These are phyloP conservation scores for Hymenoscyphus fructigenus DNA, from an alignment of 2,329 filamentous ascomycete genomes.

Conservation along the genomic window DNA sequence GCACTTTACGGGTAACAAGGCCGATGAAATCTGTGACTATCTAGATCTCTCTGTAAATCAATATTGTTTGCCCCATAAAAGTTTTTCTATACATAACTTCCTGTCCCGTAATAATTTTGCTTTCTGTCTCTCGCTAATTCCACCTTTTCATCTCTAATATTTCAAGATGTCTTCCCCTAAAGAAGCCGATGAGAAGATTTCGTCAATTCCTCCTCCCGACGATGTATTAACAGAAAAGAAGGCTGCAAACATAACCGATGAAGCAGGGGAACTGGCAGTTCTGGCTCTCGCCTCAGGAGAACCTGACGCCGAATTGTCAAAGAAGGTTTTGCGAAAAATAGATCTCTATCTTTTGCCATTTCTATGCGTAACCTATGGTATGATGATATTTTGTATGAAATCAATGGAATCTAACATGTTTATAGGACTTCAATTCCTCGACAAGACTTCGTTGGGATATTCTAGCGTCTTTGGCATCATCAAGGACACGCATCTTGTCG, in stretches of 20 bases:
- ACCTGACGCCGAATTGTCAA: conserved; percentile 29
- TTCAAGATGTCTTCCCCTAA: neutral
- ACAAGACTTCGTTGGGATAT: conserved; percentile 50
- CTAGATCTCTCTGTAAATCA: neutral
- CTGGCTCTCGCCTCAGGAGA: conserved; percentile 35
- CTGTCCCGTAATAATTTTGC: neutral
- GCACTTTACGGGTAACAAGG: neutral
- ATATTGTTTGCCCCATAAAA: neutral
- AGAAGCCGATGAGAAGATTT: conserved; percentile 17
- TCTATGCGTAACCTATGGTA: conserved; percentile 33
- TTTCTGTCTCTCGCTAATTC: neutral
- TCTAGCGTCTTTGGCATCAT: conserved; percentile 57
- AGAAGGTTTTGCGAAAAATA: conserved; percentile 26
- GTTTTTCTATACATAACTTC: neutral
- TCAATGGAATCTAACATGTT: conserved; percentile 46
- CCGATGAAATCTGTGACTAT: neutral
- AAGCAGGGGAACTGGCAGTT: conserved; percentile 39
- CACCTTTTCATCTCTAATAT: neutral
- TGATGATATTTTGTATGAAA: no score
- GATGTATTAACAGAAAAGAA: conserved; percentile 13
- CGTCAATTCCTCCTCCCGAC: conserved; percentile 2
- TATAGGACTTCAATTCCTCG: conserved; percentile 45
- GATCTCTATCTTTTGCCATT: conserved; percentile 28
- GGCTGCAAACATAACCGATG: conserved; percentile 33
- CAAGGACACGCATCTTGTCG: conserved; percentile 37